Evolutionary conservation across 345 rosid genomes (phyloP).

Genomic region (Trapa incisa): DNA sequence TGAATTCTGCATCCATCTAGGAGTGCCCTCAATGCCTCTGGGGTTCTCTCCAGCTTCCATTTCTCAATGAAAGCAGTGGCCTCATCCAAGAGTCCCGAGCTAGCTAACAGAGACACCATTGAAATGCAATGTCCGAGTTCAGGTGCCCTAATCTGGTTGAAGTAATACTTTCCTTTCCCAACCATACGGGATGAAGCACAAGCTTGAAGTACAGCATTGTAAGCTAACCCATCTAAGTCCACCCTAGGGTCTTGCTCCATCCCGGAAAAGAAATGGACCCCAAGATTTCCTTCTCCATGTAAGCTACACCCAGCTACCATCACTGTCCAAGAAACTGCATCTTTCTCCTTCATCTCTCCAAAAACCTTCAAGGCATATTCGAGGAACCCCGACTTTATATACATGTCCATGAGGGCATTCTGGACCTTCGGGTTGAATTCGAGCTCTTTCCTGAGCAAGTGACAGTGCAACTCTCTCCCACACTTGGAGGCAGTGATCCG

Average conservation of each 20-base stretch:
- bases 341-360: conserved; percentile 21
- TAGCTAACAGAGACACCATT: conserved; percentile 36
- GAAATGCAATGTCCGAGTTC: conserved; percentile 20
- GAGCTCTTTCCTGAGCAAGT: conserved; percentile 32
- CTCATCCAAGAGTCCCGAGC: conserved; percentile 31
- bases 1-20: conserved; percentile 41
- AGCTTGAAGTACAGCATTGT: conserved; percentile 33
- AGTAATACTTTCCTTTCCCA: conserved; percentile 28
- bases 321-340: conserved; percentile 39
- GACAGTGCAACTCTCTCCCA: conserved; percentile 38
- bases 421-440: conserved; percentile 20
- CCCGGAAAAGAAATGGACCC: conserved; percentile 20
- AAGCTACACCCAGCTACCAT: conserved; percentile 36
- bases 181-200: conserved; percentile 31
- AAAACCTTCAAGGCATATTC: conserved; percentile 26
- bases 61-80: conserved; percentile 27
- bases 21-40: conserved; percentile 28
- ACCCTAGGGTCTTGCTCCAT: conserved; percentile 22
- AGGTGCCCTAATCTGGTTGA: conserved; percentile 25
- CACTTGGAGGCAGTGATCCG: conserved; percentile 32
- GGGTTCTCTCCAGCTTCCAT: conserved; percentile 20
- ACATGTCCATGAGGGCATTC: conserved; percentile 45
- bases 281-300: conserved; percentile 35
- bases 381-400: conserved; percentile 32
- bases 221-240: conserved; percentile 24